phyloP scores from a whole-genome alignment of 2,329 filamentous ascomycete species.

The Aspergillus sp. region DNA sequence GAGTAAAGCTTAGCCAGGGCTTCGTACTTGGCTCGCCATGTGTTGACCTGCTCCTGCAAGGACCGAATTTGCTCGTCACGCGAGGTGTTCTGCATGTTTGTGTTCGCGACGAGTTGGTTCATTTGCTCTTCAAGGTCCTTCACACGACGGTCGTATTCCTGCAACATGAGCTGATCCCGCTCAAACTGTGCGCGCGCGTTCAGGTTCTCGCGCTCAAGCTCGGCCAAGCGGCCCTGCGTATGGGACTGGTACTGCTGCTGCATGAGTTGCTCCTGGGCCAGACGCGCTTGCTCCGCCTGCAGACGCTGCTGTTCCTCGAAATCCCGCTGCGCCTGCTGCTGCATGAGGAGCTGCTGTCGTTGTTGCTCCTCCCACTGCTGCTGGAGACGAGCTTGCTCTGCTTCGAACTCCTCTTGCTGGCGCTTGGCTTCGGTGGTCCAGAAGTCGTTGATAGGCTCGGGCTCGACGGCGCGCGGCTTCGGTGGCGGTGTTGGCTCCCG shows the following conservation, averaged over 20 bases:
- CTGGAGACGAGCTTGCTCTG: slow-evolving; percentile 82
- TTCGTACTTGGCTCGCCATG: slow-evolving; percentile 96
- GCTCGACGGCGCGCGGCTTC: slow-evolving; percentile 62
- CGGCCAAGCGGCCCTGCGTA: slow-evolving; percentile 89
- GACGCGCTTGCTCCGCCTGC: slow-evolving; percentile 79
- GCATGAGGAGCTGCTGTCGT: slow-evolving; percentile 71
- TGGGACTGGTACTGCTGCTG: slow-evolving; percentile 87
- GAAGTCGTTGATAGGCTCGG: slow-evolving; percentile 93
- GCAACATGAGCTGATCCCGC: slow-evolving; percentile 91
- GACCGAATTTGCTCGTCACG: slow-evolving; percentile 92
- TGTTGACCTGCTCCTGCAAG: slow-evolving; percentile 94
- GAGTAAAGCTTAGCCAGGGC: slow-evolving; percentile 95
- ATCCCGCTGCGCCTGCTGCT: slow-evolving; percentile 81
- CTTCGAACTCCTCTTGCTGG: slow-evolving; percentile 91
- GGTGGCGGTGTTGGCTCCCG: slow-evolving; percentile 61
- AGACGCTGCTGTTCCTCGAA: slow-evolving; percentile 92
- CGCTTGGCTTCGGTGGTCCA: slow-evolving; percentile 90
- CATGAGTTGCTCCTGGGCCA: slow-evolving; percentile 84
- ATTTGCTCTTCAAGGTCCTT: slow-evolving; percentile 89
- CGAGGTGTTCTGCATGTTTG: slow-evolving; percentile 75
- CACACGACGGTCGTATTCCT: slow-evolving; percentile 92
- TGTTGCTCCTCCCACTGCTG: slow-evolving; percentile 79
- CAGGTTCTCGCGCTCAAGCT: slow-evolving; percentile 90
- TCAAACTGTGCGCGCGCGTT: slow-evolving; percentile 93
- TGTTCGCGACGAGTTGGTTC: slow-evolving; percentile 70